These are phyloP conservation scores for Hypoxylon sp. DNA, from an alignment of 2,329 filamentous ascomycete species.

Conservation along the genomic window DNA sequence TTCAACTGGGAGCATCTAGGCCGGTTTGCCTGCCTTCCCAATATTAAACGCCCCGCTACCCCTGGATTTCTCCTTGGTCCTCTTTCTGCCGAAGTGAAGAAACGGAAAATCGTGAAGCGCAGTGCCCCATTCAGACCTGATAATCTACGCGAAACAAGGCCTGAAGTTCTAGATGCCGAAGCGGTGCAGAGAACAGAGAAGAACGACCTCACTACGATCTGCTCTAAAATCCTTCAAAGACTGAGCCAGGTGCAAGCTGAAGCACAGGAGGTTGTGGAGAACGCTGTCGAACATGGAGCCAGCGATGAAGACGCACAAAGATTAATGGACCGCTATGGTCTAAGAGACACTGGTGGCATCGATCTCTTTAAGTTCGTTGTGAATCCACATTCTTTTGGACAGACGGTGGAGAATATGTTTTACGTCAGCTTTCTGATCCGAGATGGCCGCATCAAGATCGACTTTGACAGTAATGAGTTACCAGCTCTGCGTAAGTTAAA, in stretches of 20 bases:
- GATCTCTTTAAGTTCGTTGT: conserved; percentile 89
- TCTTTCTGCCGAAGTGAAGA: conserved; percentile 88
- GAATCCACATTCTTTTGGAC: conserved; percentile 90
- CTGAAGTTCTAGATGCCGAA: conserved; percentile 81
- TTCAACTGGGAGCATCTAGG: conserved; percentile 91
- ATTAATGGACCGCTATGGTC: conserved; percentile 75
- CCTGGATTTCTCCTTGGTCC: conserved; percentile 90
- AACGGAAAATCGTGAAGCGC: conserved; percentile 78
- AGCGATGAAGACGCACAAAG: conserved; percentile 62
- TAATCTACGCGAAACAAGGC: conserved; percentile 78
- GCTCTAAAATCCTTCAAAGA: conserved; percentile 78
- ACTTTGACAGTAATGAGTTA: conserved; percentile 78
- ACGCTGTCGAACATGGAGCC: conserved; percentile 62
- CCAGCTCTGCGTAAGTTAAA: conserved; percentile 82
- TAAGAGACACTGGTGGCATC: conserved; percentile 79
- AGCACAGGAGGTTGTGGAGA: conserved; percentile 63
- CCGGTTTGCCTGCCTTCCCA: conserved; percentile 79
- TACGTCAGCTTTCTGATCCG: conserved; percentile 95
- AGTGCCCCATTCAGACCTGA: conserved; percentile 79
- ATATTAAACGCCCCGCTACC: conserved; percentile 80
- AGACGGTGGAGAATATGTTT: conserved; percentile 97
- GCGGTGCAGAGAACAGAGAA: conserved; percentile 84
- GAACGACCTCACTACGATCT: conserved; percentile 84
- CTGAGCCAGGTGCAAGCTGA: conserved; percentile 67
- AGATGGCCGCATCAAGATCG: conserved; percentile 84